phyloP scores from a whole-genome alignment of 1,284 basidiomycete species.

The Lentinula novae-zelandiae region DNA sequence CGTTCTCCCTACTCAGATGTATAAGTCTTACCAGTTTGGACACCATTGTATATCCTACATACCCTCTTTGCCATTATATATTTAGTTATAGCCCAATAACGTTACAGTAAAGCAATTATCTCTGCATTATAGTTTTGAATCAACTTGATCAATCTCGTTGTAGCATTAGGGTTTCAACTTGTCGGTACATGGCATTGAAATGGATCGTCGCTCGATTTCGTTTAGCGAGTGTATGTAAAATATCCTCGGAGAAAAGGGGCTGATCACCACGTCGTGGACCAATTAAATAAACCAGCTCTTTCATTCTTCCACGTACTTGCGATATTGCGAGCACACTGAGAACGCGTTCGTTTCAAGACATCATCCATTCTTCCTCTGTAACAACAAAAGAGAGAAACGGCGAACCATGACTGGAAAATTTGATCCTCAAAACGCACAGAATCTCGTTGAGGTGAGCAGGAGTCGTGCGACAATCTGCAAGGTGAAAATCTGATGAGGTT shows the following conservation, averaged over 20 bases:
- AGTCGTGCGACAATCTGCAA: not conserved
- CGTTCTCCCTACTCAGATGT: not conserved
- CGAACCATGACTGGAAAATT: slow-evolving; percentile 55
- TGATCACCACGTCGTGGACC: not conserved
- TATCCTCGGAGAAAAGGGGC: not conserved
- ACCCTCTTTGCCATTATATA: not conserved
- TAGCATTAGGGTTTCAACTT: not conserved
- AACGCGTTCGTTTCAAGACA: not conserved
- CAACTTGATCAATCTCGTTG: not conserved
- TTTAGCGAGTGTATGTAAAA: not conserved
- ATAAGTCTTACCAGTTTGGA: not conserved
- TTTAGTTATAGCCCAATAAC: not conserved
- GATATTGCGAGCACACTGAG: not conserved
- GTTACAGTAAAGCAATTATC: not conserved
- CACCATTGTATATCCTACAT: not conserved
- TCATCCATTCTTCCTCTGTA: slow-evolving; percentile 7
- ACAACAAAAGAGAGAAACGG: slow-evolving; percentile 13
- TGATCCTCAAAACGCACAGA: slow-evolving; percentile 85
- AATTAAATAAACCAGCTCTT: not conserved
- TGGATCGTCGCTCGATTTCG: not conserved
- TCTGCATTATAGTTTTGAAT: not conserved
- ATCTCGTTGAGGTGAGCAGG: slow-evolving; percentile 72
- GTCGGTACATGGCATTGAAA: not conserved
- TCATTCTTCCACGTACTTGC: not conserved
- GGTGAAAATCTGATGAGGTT: not conserved